Percentiles rank a stretch among this genome's conserved stretches.
These are phyloP conservation scores for Inonotus obliquus DNA, from an alignment of 1,284 basidiomycete species.

Conservation along the genomic window DNA sequence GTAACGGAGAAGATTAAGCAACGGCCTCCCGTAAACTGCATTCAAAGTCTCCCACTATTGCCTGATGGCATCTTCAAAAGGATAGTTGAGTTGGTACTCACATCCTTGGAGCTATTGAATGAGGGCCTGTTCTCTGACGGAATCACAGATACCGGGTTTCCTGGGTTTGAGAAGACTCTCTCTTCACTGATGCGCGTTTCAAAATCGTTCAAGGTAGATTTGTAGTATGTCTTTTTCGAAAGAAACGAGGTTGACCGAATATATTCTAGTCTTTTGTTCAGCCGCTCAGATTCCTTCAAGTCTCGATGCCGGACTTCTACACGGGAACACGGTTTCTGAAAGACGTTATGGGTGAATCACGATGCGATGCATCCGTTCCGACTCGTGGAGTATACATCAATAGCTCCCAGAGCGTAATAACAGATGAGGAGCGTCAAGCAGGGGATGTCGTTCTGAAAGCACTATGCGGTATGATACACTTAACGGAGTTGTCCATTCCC, in stretches of 20 bases:
- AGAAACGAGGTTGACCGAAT: too few species aligned
- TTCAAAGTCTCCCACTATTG: not conserved
- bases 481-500: not conserved
- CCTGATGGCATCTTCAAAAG: not conserved
- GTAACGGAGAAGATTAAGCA: not conserved
- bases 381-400: not conserved
- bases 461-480: not conserved
- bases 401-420: not conserved
- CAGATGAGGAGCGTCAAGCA: not conserved
- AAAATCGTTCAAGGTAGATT: not conserved
- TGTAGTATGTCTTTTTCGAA: too few species aligned
- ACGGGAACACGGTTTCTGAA: not conserved
- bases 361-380: too few species aligned
- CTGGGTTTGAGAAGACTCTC: not conserved
- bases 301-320: not conserved
- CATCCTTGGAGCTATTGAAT: not conserved
- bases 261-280: not conserved
- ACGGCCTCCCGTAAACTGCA: not conserved
- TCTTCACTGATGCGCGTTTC: not conserved
- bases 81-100: not conserved
- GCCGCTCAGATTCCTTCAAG: not conserved
- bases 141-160: not conserved
- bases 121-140: constrained; percentile 2
- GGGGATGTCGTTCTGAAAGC: not conserved
- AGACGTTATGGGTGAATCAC: not conserved